Evolutionary conservation across 768 basidiomycete species (phyloP), one percentile per base, ranked within the genome.

Genomic region (Suillus spraguei): DNA sequence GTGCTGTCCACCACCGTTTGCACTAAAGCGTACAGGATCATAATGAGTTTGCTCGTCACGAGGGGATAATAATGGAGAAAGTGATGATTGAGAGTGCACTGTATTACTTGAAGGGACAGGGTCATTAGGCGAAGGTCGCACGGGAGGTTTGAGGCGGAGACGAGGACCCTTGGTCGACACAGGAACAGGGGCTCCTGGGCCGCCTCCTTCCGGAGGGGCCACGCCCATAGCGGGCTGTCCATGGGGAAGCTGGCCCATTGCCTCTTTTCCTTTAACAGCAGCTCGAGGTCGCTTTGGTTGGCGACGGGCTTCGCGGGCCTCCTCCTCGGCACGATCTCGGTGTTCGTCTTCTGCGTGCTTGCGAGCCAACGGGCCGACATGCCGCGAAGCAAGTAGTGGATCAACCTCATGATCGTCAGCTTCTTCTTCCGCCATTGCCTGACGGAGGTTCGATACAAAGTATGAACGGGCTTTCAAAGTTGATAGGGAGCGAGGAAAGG

Each of bases 131-230:
- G 70, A n/a, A 3, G 77, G 74, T 33, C 69, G 76, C 0, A 71
- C 72, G 7, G 83, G 80, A 0, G 84, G 81, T 63, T 84, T 84
- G 61, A 84, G 77, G 62, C 84, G 80, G 50, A 84, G 68, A 28
- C 81, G 77, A 35, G 82, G 77, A 13, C 84, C 84, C n/a, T 78
- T 78, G 55, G 79, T 79, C 0, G 82, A 79, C 14, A 84, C 80
- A 35, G 84, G 70, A 17, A 82, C 69, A 7, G 79, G 76, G 0
- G 73, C 58, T 0, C 59, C 22, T 20, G 64, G 54, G 53, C 54
- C 28, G 4, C 68, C 68, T 32, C 56, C 56, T 41, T 58, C 56
- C 20, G 72, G 60, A 49, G 73, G 68, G 3, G 72, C 62, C 13
- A 77, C 56, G 1, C 74, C 63, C 63, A 74, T 72, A 36, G 69